Evolutionary conservation across 208 protist genomes (phyloP), one percentile per base, ranked within the genome.

Genomic region (Tetramitus jugosus): DNA sequence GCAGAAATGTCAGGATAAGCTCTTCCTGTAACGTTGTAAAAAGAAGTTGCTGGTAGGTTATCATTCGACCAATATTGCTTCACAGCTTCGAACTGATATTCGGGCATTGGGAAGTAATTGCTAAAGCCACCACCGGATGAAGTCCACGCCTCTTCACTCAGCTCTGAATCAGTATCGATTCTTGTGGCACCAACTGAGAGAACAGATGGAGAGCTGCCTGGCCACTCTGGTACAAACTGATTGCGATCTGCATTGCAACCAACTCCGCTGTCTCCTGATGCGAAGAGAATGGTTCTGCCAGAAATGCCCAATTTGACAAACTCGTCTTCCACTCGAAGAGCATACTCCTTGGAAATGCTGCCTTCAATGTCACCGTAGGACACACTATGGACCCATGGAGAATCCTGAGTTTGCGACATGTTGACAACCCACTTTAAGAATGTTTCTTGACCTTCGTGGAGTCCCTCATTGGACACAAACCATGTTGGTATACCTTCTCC

Each of bases 71-170:
- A 40, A 26, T 75, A 75, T 2, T n/a, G 3, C 0, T 35, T 40
- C 13, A 60, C 45, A 40, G 68, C 68, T 40, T 49, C n/a, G 0
- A 20, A 4, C 40, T 75, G 68, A 20, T 40, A 75, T 33, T 56
- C 29, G 6, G 3, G 23, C 26, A 13, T 4, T 26, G 13, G 6
- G 60, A 49, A 75, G 26, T 40, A 33, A 71, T 61, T 26, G 20
- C 78, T 82, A 75, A 83, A 83, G 33, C 80, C 80, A 62, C 80
- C 80, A 67, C 78, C 61, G 17, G 40, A 42, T 33, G 26, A 65
- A 8, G 4, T 37, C 6, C 4, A n/a, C 10, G 29, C 8, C 49
- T 26, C 10, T 26, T 56, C 49, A 56, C 7, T 6, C n/a, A n/a
- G n/a, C n/a, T n/a, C n/a, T n/a, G n/a, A n/a, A n/a, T n/a, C n/a